Conservation (phyloP, 805 yeast genomes). For the Kazachstania martiniae region DNA sequence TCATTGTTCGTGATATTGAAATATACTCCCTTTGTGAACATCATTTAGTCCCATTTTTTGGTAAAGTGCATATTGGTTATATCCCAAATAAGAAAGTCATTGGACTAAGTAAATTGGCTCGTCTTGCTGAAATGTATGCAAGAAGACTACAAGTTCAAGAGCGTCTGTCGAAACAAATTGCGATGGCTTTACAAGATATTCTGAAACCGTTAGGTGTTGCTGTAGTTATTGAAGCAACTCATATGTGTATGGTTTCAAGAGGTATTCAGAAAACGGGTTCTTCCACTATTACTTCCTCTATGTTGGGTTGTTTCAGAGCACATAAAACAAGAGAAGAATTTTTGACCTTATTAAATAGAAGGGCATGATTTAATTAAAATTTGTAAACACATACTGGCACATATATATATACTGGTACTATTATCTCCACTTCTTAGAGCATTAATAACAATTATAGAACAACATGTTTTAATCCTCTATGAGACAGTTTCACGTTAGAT, state of each 20-base stretch:
- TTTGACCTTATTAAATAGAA: constrained; percentile 63
- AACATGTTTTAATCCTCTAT: constrained; percentile 22
- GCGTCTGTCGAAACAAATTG: constrained; percentile 91
- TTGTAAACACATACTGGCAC: neutral
- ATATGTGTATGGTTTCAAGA: constrained; percentile 98
- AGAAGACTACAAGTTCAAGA: constrained; percentile 97
- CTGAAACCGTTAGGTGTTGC: constrained; percentile 95
- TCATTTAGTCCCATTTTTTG: constrained; percentile 94
- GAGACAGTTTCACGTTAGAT: constrained; percentile 14
- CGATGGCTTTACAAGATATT: constrained; percentile 87
- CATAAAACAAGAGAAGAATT: constrained; percentile 97
- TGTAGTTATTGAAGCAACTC: constrained; percentile 94
- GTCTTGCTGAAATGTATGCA: constrained; percentile 94
- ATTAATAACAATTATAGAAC: constrained; percentile 1
- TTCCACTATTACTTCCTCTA: constrained; percentile 87
- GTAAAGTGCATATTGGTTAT: constrained; percentile 96
- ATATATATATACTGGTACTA: neutral
- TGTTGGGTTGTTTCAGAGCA: constrained; percentile 93
- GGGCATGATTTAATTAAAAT: constrained; percentile 3
- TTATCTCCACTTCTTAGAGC: neutral
- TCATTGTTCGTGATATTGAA: constrained; percentile 89
- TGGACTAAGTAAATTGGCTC: constrained; percentile 85
- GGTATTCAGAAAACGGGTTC: constrained; percentile 96
- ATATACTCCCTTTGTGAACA: constrained; percentile 92
- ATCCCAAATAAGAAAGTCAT: constrained; percentile 89